phyloP scores from a whole-genome alignment of 176 grass and related monocot species.

The Calamus simplicifolius region DNA sequence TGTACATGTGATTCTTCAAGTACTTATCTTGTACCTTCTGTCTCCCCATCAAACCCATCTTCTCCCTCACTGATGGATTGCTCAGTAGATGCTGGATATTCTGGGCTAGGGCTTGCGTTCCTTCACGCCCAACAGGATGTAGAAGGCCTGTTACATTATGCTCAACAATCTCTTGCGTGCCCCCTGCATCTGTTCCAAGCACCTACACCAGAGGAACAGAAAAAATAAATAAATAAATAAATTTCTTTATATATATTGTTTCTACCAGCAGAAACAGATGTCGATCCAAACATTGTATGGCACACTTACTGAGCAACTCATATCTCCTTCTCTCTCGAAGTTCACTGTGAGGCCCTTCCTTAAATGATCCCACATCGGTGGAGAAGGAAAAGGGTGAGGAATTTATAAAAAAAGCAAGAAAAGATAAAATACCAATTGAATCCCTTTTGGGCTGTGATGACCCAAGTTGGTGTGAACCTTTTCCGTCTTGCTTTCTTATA shows the following conservation, averaged over 20 bases:
- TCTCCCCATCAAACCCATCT: constrained; percentile 36
- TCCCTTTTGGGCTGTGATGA: too few species aligned
- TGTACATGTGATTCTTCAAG: constrained; percentile 37
- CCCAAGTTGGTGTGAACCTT: too few species aligned
- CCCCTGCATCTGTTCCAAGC: constrained; percentile 46
- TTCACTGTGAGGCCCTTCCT: too few species aligned
- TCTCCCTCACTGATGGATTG: constrained; percentile 25
- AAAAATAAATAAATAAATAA: background rate
- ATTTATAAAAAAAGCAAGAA: too few species aligned
- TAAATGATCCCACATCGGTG: too few species aligned
- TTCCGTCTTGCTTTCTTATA: too few species aligned
- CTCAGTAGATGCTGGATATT: constrained; percentile 34
- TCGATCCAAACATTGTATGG: too few species aligned
- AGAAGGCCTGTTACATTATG: constrained; percentile 36
- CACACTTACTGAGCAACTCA: too few species aligned
- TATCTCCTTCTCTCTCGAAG: too few species aligned
- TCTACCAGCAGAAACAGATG: too few species aligned
- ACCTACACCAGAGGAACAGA: constrained; percentile 12
- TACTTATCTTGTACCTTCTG: constrained; percentile 35
- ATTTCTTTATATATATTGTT: background rate
- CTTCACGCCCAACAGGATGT: constrained; percentile 30
- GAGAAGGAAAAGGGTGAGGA: too few species aligned
- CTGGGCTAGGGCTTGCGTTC: constrained; percentile 20
- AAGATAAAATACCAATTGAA: too few species aligned
- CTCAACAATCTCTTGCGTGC: constrained; percentile 33